Evolutionary conservation across 495 filamentous ascomycete species (phyloP), one percentile per base, ranked within the genome.

Genomic region (Penicillium atrosanguineum): DNA sequence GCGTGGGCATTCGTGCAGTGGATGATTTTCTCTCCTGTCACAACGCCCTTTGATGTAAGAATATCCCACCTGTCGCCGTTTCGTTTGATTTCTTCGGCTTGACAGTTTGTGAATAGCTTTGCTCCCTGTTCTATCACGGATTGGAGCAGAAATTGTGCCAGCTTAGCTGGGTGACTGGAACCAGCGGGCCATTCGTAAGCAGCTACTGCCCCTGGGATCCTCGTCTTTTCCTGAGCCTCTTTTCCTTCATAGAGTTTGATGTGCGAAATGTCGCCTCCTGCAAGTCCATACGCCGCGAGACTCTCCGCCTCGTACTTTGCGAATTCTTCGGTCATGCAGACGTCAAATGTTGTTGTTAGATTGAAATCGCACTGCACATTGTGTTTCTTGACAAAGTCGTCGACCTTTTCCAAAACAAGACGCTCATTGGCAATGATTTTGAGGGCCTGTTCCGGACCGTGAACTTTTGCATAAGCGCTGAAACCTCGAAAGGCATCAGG

Each of bases 401-500:
- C 50, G 0, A 70, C 62, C 28, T 53, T 63, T 14, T 64, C 44
- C 2, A 70, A 42, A 6, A 68, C 68, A 8, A 63, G 53, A 15
- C 61, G 55, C 44, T 70, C 68, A 23, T 68, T 61, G 7, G 54
- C 51, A 8, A 67, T 59, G 12, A 70, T 67, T 41, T 67, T 63
- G 1, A 68, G 39, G 1, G 68, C 68, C 50, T 70, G 68, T 34
- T 67, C 59, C 2, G 50, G 26, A 4, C 68, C 68, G 21, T 70
- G 68, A 16, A 68, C 57, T 40, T 62, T 63, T 9, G 61, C 7
- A 42, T 70, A 70, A n/a, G 55, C 68, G 50, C 36, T 67, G 41
- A 67, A 70, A 0, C 68, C 68, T 16, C 68, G 55, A 42, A 70
- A 70, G 6, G 68, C 68, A 44, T 70, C 68, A 67, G 67, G 68